Conservation (phyloP, 148 eudicot species). For the Fagopyrum tataricum region DNA sequence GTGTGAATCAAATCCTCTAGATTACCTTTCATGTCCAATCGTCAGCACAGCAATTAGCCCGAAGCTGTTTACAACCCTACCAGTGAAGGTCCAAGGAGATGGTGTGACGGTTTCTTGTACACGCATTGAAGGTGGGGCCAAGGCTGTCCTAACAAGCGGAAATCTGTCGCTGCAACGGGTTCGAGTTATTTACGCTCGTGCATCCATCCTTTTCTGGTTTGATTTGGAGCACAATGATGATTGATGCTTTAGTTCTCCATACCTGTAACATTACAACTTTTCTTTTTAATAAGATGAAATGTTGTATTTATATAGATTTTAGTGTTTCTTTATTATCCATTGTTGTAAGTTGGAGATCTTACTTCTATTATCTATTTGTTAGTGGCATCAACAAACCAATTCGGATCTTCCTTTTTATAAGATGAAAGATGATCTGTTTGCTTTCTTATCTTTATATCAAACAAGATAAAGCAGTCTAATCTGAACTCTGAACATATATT, state of each 20-base stretch:
- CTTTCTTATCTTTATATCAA: too few relatives aligned
- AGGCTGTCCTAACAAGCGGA: slow-evolving; percentile 80
- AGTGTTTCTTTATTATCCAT: neutral
- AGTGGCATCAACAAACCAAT: neutral
- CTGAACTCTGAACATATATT: too few relatives aligned
- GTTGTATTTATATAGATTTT: neutral
- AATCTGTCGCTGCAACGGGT: slow-evolving; percentile 71
- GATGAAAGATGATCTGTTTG: too few relatives aligned
- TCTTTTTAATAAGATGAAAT: neutral
- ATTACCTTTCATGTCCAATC: slow-evolving; percentile 87
- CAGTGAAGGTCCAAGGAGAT: slow-evolving; percentile 42
- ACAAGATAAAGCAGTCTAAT: too few relatives aligned
- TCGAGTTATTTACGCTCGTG: slow-evolving; percentile 71
- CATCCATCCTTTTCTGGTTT: slow-evolving; percentile 88
- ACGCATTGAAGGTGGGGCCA: slow-evolving; percentile 91
- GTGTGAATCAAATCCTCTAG: slow-evolving; percentile 82
- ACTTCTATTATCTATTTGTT: neutral
- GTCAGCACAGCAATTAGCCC: slow-evolving; percentile 55
- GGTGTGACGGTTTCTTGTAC: slow-evolving; percentile 73
- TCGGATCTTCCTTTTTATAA: too few relatives aligned
- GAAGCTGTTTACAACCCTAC: slow-evolving; percentile 28
- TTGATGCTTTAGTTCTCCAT: neutral
- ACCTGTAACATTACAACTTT: neutral
- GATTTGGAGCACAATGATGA: slow-evolving; percentile 49
- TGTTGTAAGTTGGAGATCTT: neutral